These are phyloP conservation scores for Penicillium sp. DNA, from an alignment of 2,329 filamentous ascomycete genomes.

Conservation along the genomic window DNA sequence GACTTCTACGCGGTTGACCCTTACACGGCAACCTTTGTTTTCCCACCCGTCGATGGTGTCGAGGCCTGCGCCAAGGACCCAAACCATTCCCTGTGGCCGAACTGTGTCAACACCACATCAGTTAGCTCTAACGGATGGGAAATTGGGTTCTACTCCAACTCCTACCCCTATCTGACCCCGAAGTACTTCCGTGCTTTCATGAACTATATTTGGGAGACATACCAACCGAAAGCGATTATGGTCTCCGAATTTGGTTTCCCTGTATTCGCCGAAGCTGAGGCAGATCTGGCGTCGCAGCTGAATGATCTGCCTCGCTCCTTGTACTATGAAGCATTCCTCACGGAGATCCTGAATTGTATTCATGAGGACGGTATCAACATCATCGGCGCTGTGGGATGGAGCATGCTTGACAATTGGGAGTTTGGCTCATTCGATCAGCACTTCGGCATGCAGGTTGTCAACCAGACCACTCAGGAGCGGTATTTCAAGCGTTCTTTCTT, in stretches of 20 bases:
- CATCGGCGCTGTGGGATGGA: constrained; percentile 6
- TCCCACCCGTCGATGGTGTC: constrained; percentile 5
- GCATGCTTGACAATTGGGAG: constrained; percentile 7
- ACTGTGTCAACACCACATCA: constrained; percentile 9
- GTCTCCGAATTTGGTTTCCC: background rate
- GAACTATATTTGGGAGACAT: constrained; percentile 5
- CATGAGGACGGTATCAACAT: constrained; percentile 12
- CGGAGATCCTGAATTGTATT: constrained; percentile 9
- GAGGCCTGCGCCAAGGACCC: constrained; percentile 9
- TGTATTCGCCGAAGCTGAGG: constrained; percentile 1
- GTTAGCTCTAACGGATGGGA: constrained; percentile 7
- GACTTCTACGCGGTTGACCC: constrained; percentile 12
- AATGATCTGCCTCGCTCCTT: background rate
- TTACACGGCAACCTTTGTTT: constrained; percentile 8
- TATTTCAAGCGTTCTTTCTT: constrained; percentile 12
- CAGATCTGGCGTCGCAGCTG: background rate
- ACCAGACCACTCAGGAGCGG: constrained; percentile 8
- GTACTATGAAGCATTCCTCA: constrained; percentile 10
- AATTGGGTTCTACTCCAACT: constrained; percentile 7
- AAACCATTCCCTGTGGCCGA: background rate
- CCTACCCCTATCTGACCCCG: constrained; percentile 6
- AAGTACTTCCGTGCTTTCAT: constrained; percentile 5
- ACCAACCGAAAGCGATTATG: background rate
- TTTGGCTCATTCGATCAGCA: constrained; percentile 10
- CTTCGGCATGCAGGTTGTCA: constrained; percentile 12